Evolutionary conservation across 306 rosid genomes (phyloP), one percentile per base, ranked within the genome.

Genomic region (Castanea crenata): DNA sequence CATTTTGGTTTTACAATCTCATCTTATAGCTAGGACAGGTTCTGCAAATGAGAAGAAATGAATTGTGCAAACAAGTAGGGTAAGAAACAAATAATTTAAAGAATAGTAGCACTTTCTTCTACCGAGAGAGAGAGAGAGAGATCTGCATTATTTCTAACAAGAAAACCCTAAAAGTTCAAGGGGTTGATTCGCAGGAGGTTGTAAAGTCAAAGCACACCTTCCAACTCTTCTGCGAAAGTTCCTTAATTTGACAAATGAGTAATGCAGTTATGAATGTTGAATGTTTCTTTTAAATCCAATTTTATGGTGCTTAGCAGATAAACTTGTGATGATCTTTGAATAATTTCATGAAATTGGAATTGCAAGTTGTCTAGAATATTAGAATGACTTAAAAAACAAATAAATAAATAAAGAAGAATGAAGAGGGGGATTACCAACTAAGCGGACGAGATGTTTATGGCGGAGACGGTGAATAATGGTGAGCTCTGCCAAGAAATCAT

Each of bases 381-480:
- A 3, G 64, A 4, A 58, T 29, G 27, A 18, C 2, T 13, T 9
- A 29, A 12, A 35, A 19, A 55, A 18, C 4, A 18, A 5, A 19
- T 52, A 15, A 67, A 18, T 16, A 56, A 13, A 59, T 6, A 35
- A 2, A 14, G 64, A 58, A 16, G 52, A 46, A 46, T 46, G 15
- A 46, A 46, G 52, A 11, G 52, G 15, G n/a, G 15, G 15, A 41
- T 57, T 81, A 83, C 89, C 91, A 16, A 85, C 80, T 79, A 88
- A 74, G 27, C 88, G 81, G 23, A 86, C 89, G 9, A 88, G 89
- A 79, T 88, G 83, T 73, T 73, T 83, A 75, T 88, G 91, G 58
- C 89, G 91, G 74, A 88, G 91, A 21, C 86, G 83, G 72, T 88
- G 88, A 79, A 88, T 88, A 6, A 88, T 88, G 69, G 91, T 86